phyloP scores from a whole-genome alignment of 257 asterid species.

The Lavandula angustifolia region DNA sequence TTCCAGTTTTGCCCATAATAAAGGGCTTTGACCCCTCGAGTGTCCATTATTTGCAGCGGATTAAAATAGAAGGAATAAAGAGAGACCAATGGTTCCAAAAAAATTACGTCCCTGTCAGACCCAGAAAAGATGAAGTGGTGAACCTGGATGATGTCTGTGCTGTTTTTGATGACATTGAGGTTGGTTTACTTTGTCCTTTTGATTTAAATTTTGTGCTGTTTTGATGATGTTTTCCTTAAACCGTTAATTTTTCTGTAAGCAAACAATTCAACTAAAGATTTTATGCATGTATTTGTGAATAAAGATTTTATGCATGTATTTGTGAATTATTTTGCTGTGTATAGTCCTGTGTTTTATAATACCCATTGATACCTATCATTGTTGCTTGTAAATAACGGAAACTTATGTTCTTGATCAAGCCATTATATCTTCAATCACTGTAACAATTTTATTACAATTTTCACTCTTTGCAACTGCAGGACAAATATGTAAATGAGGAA shows the following conservation, averaged over 20 bases:
- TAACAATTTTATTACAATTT: constrained; percentile 1
- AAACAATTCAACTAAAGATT: background rate
- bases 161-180: constrained; percentile 90
- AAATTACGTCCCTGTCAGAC: constrained; percentile 61
- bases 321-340: constrained; percentile 11
- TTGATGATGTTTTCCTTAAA: constrained; percentile 34
- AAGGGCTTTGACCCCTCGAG: constrained; percentile 29
- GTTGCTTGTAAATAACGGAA: constrained; percentile 9
- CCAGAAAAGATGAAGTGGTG: constrained; percentile 73
- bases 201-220: too few relatives aligned
- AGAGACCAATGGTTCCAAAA: constrained; percentile 79
- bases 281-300: constrained; percentile 1
- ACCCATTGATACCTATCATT: constrained; percentile 18
- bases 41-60: constrained; percentile 59
- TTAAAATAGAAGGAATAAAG: constrained; percentile 70
- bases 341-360: constrained; percentile 20
- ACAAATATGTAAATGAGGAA: constrained; percentile 75
- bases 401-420: background rate
- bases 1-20: constrained; percentile 18
- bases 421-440: constrained; percentile 23
- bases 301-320: too few relatives aligned
- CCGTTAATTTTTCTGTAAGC: background rate
- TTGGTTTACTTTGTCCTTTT: too few relatives aligned
- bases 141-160: constrained; percentile 86
- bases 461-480: constrained; percentile 57